Percentiles rank a stretch among this genome's conserved stretches.
These are phyloP conservation scores for Phytophthora meadii DNA, from an alignment of 352 stramenopile species.

Conservation along the genomic window DNA sequence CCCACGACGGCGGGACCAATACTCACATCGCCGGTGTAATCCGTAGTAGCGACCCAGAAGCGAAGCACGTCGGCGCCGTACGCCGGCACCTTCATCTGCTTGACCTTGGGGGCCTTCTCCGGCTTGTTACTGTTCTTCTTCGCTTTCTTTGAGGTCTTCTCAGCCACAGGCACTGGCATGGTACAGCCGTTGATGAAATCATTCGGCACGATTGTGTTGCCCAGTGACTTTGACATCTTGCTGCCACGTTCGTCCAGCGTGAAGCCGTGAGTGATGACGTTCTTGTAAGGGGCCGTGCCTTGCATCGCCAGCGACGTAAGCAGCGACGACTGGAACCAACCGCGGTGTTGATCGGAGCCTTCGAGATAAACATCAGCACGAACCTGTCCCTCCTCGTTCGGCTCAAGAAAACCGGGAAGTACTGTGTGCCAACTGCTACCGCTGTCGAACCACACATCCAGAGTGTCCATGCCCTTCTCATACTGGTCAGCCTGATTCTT, in stretches of 20 bases:
- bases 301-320: slow-evolving; percentile 93
- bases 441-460: slow-evolving; percentile 99
- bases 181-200: slow-evolving; percentile 95
- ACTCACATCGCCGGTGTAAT: slow-evolving; percentile 97
- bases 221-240: slow-evolving; percentile 99
- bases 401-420: slow-evolving; percentile 38
- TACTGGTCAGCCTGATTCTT: slow-evolving; percentile 88
- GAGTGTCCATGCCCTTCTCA: slow-evolving; percentile 96
- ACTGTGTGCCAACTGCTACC: slow-evolving; percentile 84
- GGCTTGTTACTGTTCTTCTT: slow-evolving; percentile 69
- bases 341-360: slow-evolving; percentile 97
- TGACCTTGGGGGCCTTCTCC: slow-evolving; percentile 75
- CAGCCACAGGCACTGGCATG: slow-evolving; percentile 34
- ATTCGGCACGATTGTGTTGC: slow-evolving; percentile 95
- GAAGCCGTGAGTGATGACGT: slow-evolving; percentile 98
- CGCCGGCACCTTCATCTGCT: slow-evolving; percentile 75
- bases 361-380: slow-evolving; percentile 97
- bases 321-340: slow-evolving; percentile 99
- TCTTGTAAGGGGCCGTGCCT: slow-evolving; percentile 92
- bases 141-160: slow-evolving; percentile 54
- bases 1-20: slow-evolving; percentile 93
- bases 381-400: slow-evolving; percentile 65
- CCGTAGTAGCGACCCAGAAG: slow-evolving; percentile 97
- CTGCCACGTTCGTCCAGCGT: slow-evolving; percentile 97
- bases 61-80: slow-evolving; percentile 98